These are phyloP conservation scores for Colletotrichum spinosum DNA, from an alignment of 2,329 filamentous ascomycete species.

Conservation along the genomic window DNA sequence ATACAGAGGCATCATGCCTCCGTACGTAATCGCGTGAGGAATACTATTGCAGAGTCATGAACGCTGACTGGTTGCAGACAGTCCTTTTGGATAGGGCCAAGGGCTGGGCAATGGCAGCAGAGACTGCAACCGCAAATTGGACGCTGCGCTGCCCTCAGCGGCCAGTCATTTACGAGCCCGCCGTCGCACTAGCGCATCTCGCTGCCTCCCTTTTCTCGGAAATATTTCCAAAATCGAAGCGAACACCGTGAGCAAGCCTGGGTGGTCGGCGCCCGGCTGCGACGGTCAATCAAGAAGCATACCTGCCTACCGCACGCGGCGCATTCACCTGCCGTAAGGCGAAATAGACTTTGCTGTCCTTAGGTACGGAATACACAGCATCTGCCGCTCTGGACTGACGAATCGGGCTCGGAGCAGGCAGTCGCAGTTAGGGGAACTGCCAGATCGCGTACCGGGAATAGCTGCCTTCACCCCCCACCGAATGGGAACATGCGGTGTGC, in stretches of 20 bases:
- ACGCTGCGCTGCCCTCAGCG: too few species aligned
- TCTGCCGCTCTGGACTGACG: background rate
- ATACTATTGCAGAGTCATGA: too few species aligned
- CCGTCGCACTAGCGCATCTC: too few species aligned
- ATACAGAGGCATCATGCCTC: too few species aligned
- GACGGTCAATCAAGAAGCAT: background rate
- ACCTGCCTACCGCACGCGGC: background rate
- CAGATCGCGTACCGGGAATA: background rate
- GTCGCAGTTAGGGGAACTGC: background rate
- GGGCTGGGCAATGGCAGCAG: too few species aligned
- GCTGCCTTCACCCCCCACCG: background rate
- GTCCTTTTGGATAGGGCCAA: too few species aligned
- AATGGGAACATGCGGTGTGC: background rate
- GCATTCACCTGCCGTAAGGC: background rate
- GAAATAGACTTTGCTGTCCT: too few species aligned
- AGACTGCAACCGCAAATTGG: too few species aligned
- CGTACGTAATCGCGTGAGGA: too few species aligned
- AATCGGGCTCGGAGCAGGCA: background rate
- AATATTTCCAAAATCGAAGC: constrained; percentile 24
- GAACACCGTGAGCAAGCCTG: constrained; percentile 14
- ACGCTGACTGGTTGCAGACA: too few species aligned
- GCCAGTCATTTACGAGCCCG: too few species aligned
- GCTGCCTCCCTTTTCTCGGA: constrained; percentile 21
- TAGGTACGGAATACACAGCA: too few species aligned
- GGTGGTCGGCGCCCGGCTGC: constrained; percentile 20